Conservation (phyloP, 345 rosid genomes). For the Brassica rapa region DNA sequence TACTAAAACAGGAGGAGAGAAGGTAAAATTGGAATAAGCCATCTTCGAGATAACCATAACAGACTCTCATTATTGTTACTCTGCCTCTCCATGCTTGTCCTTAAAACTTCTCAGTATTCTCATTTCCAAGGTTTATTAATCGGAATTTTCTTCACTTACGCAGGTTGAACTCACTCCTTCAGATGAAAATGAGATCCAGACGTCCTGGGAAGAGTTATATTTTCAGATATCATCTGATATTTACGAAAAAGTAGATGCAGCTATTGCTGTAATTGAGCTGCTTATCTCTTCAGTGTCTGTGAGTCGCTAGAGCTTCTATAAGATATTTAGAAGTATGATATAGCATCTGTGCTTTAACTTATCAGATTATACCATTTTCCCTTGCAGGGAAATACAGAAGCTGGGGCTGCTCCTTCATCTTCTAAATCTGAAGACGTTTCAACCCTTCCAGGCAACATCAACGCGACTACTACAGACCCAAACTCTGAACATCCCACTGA, state of each 20-base stretch:
- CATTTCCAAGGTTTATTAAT: background rate
- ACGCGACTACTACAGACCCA: constrained; percentile 37
- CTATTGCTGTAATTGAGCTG: constrained; percentile 76
- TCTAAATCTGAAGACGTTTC: constrained; percentile 47
- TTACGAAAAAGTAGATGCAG: constrained; percentile 87
- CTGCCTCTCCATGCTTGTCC: constrained; percentile 1
- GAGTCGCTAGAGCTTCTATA: constrained; percentile 45
- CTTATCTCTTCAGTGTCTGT: constrained; percentile 78
- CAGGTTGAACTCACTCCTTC: constrained; percentile 80
- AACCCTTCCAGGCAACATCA: constrained; percentile 41
- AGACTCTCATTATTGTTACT: background rate
- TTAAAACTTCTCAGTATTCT: constrained; percentile 24
- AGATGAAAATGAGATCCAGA: constrained; percentile 50
- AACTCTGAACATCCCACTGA: constrained; percentile 39
- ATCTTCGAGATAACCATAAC: background rate
- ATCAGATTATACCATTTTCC: constrained; percentile 3
- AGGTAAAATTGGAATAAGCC: constrained; percentile 47
- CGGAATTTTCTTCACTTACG: background rate
- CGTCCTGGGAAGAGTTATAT: constrained; percentile 60
- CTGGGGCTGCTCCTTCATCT: constrained; percentile 43
- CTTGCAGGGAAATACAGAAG: constrained; percentile 64
- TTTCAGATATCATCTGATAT: constrained; percentile 78
- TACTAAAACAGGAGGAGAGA: constrained; percentile 62
- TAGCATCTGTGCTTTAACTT: constrained; percentile 1
- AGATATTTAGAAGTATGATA: constrained; percentile 8